Conservation (phyloP, 2,329 filamentous ascomycete genomes). For the Curvularia hawaiiensis region DNA sequence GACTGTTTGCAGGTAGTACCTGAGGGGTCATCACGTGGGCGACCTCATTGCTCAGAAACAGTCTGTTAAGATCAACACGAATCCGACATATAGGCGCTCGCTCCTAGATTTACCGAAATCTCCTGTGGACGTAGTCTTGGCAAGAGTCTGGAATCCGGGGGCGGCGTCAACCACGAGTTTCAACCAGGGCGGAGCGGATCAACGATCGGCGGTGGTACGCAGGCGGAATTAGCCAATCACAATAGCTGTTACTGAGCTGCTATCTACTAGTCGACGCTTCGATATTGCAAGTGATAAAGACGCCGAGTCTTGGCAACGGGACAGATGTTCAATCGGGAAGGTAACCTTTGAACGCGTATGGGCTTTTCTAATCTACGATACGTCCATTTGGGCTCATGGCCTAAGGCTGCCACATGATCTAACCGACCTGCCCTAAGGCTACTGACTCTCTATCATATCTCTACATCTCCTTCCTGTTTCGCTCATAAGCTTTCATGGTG, state of each 20-base stretch:
- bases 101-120: background rate
- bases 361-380: conserved; percentile 15
- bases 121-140: background rate
- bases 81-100: background rate
- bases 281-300: conserved; percentile 17
- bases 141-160: background rate
- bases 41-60: background rate
- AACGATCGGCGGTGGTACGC: background rate
- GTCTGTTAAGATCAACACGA: background rate
- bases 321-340: conserved; percentile 24
- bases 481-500: conserved; percentile 8
- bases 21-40: background rate
- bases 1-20: background rate
- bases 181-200: background rate
- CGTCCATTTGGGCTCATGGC: conserved; percentile 16
- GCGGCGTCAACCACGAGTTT: background rate
- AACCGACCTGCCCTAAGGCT: conserved; percentile 1
- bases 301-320: conserved; percentile 20
- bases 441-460: conserved; percentile 15
- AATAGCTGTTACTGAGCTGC: conserved; percentile 1
- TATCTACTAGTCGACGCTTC: conserved; percentile 14
- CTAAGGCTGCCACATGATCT: conserved; percentile 13
- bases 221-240: conserved; percentile 9
- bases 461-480: conserved; percentile 30
- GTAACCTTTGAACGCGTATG: conserved; percentile 27